These are phyloP conservation scores for Staphylotrichum longicolle DNA, from an alignment of 495 filamentous ascomycete species.

Conservation along the genomic window DNA sequence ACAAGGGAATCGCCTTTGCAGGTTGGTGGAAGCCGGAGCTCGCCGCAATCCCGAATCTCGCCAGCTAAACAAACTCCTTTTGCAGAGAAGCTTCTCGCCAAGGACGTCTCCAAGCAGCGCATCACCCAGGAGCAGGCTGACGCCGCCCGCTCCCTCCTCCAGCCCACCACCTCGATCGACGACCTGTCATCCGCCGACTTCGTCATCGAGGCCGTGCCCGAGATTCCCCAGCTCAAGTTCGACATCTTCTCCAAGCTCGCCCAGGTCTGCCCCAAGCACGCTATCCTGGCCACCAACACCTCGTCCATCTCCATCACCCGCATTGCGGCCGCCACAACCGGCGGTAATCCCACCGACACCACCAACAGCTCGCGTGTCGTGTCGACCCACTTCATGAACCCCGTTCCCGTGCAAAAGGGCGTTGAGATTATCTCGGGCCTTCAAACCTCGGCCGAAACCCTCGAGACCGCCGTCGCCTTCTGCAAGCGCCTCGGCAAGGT, in stretches of 20 bases:
- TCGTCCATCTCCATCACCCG: conserved; percentile 96
- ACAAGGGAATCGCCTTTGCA: conserved; percentile 89
- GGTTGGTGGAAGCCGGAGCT: conserved; percentile 47
- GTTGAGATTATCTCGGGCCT: conserved; percentile 95
- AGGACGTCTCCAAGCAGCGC: conserved; percentile 81
- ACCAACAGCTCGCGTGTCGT: conserved; percentile 84
- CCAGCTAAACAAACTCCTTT: neutral
- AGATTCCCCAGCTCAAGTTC: conserved; percentile 83
- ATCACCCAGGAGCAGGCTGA: conserved; percentile 78
- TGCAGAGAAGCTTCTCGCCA: conserved; percentile 84
- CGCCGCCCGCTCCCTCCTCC: conserved; percentile 63
- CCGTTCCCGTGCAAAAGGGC: conserved; percentile 92
- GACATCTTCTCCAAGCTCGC: conserved; percentile 85
- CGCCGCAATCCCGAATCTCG: conserved; percentile 2
- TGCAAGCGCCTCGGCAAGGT: conserved; percentile 92
- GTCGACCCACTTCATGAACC: conserved; percentile 99
- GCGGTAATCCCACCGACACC: conserved; percentile 67
- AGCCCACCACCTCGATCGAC: conserved; percentile 69
- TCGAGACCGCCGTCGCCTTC: conserved; percentile 81
- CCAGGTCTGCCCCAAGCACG: conserved; percentile 76
- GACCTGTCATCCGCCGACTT: conserved; percentile 87
- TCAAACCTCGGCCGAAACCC: conserved; percentile 79
- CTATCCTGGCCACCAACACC: conserved; percentile 95
- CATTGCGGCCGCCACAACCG: conserved; percentile 81
- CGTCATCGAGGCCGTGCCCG: conserved; percentile 95